phyloP scores from a whole-genome alignment of 257 asterid species.

The Solanum commersonii region DNA sequence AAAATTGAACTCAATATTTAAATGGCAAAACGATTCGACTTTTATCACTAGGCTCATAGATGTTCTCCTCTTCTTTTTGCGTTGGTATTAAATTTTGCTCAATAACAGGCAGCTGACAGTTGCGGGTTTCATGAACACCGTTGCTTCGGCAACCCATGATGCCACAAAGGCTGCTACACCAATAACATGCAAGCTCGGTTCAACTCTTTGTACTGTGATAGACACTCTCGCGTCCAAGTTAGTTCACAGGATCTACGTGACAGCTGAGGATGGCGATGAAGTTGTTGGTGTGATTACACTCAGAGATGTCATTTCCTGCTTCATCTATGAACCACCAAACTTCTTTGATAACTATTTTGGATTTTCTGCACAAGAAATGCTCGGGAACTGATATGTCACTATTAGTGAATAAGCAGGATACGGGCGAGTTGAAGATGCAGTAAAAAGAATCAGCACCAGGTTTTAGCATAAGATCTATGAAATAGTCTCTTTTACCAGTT shows the following conservation, averaged over 20 bases:
- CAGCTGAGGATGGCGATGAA: constrained; percentile 21
- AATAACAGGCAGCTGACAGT: constrained; percentile 57
- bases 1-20: background rate
- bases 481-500: background rate
- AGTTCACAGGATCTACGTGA: constrained; percentile 76
- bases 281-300: constrained; percentile 64
- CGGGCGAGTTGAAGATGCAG: background rate
- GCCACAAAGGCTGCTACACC: constrained; percentile 36
- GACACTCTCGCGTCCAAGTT: constrained; percentile 45
- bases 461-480: background rate
- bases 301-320: constrained; percentile 84
- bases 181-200: constrained; percentile 59
- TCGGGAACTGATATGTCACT: constrained; percentile 10
- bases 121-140: constrained; percentile 47
- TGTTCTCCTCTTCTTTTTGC: background rate
- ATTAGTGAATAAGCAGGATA: background rate
- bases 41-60: background rate
- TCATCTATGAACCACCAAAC: constrained; percentile 67
- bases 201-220: constrained; percentile 56
- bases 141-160: constrained; percentile 34
- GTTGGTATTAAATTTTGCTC: background rate
- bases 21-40: background rate
- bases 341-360: constrained; percentile 61
- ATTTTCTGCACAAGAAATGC: constrained; percentile 50
- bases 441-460: background rate